A percentile compares a stretch with the other conserved stretches of the same genome.
These are phyloP conservation scores for Pichia gijzeniarum DNA, from an alignment of 805 yeast species.

Conservation along the genomic window DNA sequence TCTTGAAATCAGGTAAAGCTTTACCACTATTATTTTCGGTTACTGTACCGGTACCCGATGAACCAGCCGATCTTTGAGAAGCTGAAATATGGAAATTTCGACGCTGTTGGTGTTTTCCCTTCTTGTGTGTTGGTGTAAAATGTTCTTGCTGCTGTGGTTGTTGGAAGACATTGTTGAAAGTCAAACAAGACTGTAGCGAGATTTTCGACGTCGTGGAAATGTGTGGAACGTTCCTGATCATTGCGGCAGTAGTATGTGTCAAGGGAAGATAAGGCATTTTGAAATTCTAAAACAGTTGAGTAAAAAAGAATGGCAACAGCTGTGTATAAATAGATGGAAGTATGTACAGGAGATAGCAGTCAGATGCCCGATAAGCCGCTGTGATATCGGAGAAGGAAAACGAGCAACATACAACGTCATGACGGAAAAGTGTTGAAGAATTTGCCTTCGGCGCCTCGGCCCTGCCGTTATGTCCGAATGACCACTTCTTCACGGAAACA, in stretches of 20 bases:
- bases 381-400: constrained; percentile 1
- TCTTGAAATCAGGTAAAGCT: constrained; percentile 11
- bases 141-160: constrained; percentile 10
- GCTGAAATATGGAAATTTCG: constrained; percentile 9
- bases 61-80: neutral
- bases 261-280: constrained; percentile 2
- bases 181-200: constrained; percentile 19
- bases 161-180: constrained; percentile 18
- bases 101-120: neutral
- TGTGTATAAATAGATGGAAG: neutral
- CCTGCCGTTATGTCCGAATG: neutral
- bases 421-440: neutral
- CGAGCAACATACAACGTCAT: neutral
- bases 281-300: neutral
- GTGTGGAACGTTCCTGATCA: constrained; percentile 21
- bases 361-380: no score
- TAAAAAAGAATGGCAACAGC: neutral
- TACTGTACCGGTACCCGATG: neutral
- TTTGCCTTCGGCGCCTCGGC: neutral
- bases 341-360: neutral
- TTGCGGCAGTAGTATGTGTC: constrained; percentile 4
- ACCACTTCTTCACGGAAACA: neutral
- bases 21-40: neutral
- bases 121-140: neutral
- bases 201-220: constrained; percentile 11